These are phyloP conservation scores for Aspergillus wentii DNA, from an alignment of 495 filamentous ascomycete species.

Conservation along the genomic window DNA sequence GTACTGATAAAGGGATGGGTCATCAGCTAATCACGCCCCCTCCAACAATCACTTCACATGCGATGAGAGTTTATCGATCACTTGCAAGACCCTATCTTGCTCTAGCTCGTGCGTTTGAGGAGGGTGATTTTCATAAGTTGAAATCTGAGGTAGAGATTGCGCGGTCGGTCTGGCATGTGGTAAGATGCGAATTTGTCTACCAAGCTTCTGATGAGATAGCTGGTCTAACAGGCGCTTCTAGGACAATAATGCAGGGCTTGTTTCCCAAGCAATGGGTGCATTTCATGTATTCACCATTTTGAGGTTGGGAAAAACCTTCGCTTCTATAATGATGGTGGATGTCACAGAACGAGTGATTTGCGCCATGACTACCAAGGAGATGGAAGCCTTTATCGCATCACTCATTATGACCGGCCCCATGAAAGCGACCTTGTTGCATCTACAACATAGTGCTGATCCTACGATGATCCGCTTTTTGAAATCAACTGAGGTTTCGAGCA, in stretches of 20 bases:
- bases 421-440: conserved; percentile 47
- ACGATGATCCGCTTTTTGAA: conserved; percentile 35
- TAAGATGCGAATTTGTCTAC: conserved; percentile 27
- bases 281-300: conserved; percentile 42
- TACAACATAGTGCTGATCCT: conserved; percentile 35
- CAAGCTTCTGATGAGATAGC: too few relatives aligned
- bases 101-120: conserved; percentile 64
- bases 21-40: conserved; percentile 34
- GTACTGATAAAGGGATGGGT: conserved; percentile 11
- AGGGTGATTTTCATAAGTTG: conserved; percentile 50
- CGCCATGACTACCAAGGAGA: conserved; percentile 37
- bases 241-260: conserved; percentile 55
- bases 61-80: conserved; percentile 52
- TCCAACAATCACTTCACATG: conserved; percentile 36
- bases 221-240: conserved; percentile 15
- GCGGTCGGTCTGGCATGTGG: conserved; percentile 53
- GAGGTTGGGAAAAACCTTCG: conserved; percentile 39
- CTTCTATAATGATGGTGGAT: conserved; percentile 41
- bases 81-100: conserved; percentile 66
- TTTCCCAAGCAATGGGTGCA: conserved; percentile 44
- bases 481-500: not conserved
- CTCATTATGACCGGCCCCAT: conserved; percentile 52
- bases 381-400: conserved; percentile 45
- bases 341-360: conserved; percentile 27
- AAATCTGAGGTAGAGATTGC: conserved; percentile 53